Evolutionary conservation across 352 stramenopile genomes (phyloP), one percentile per base, ranked within the genome.

Genomic region (Phytopythium boreale): DNA sequence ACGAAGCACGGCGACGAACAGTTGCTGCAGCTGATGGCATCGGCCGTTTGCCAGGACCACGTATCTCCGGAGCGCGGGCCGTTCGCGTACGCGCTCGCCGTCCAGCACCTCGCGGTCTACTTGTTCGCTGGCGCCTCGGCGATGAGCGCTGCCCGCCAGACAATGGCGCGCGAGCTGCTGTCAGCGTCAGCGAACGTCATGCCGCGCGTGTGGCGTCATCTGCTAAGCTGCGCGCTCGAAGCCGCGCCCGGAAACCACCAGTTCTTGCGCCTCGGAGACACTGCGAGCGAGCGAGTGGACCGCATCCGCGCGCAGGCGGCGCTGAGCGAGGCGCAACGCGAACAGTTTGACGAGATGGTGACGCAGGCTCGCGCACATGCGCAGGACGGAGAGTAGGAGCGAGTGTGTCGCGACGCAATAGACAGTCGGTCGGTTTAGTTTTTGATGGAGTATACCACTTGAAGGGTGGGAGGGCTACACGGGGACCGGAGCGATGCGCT

Each of bases 61-160:
- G 51, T 88, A 3, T 70, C 73, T 2, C 61, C 74, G 34, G 39
- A 67, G 36, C 70, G 69, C 11, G 84, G 82, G 0, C 37, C 46
- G 24, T 88, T 93, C 61, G 80, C 73, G 11, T 93, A 88, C 58
- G 74, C 68, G 34, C 11, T 93, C 14, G 82, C 82, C 10, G 66
- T 93, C 29, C 74, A 93, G 57, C 72, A 90, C 64, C 41, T 89
- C 22, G 68, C 76, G 2, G 70, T 65, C 19, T 92, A 90, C 46
- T 29, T 90, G 49, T 90, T 90, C 62, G 47, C 53, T 5, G 64
- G 75, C 17, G 68, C 61, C 37, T 37, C 27, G 10, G 9, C 12
- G 2, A 61, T 91, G 41, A 89, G 70, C 52, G 77, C 74, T 43
- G 72, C 72, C 2, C 80, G 82, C 1, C 82, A 89, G 44, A 60